A percentile compares a stretch with the other conserved stretches of the same genome.
These are phyloP conservation scores for Theileria parva DNA, from an alignment of 169 alveolate species.

Conservation along the genomic window DNA sequence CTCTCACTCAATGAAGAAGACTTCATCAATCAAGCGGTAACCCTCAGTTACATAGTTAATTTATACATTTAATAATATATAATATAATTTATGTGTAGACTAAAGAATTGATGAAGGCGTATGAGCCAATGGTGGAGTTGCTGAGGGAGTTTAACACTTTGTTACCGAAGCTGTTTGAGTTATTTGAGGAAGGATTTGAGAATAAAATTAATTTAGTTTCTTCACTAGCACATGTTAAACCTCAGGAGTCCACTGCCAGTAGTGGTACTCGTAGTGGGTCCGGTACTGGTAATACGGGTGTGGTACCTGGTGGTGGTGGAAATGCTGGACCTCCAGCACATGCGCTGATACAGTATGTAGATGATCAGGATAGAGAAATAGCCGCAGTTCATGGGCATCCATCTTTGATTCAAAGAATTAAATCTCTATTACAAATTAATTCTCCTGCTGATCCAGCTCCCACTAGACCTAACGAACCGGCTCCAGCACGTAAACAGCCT, in stretches of 20 bases:
- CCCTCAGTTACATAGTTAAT: not conserved
- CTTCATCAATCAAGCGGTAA: constrained; percentile 7
- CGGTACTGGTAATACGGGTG: constrained; percentile 18
- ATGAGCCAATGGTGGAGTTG: constrained; percentile 40
- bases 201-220: constrained; percentile 6
- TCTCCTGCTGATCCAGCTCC: not conserved
- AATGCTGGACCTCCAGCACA: not conserved
- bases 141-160: constrained; percentile 13
- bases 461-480: not conserved
- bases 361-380: not conserved
- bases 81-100: too few species aligned
- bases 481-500: not conserved
- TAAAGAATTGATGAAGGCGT: constrained; percentile 53
- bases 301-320: not conserved
- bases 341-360: not conserved
- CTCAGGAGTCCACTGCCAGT: not conserved
- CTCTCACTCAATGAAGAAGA: constrained; percentile 37
- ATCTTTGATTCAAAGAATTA: not conserved
- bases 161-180: constrained; percentile 18
- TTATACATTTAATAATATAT: not conserved
- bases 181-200: constrained; percentile 29
- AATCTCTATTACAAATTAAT: not conserved
- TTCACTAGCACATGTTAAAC: constrained; percentile 17
- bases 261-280: not conserved
- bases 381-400: constrained; percentile 12